phyloP scores from a whole-genome alignment of 2,329 filamentous ascomycete species.

The Pyrenochaeta sp. region DNA sequence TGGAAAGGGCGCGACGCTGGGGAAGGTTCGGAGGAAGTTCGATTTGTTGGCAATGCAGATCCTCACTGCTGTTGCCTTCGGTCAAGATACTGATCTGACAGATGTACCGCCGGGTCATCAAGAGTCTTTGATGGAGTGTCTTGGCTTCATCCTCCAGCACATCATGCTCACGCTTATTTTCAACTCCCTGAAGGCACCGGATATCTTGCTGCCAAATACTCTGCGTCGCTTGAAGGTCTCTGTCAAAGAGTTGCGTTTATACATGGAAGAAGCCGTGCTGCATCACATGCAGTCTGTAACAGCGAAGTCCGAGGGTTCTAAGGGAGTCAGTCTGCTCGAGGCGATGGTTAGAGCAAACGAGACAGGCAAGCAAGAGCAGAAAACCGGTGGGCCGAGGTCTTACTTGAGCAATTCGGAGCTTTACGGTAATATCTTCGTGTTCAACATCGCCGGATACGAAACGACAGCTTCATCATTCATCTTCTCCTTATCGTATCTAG shows the following conservation, averaged over 20 bases:
- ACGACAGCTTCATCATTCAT: constrained; percentile 58
- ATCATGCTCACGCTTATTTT: constrained; percentile 22
- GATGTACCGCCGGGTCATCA: constrained; percentile 16
- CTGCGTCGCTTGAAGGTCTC: constrained; percentile 20
- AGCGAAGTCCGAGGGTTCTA: constrained; percentile 1
- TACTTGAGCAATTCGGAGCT: constrained; percentile 51
- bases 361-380: constrained; percentile 19
- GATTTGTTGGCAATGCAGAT: constrained; percentile 28
- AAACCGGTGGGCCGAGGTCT: constrained; percentile 2
- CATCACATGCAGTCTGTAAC: constrained; percentile 19
- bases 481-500: constrained; percentile 56
- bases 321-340: constrained; percentile 30
- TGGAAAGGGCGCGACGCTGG: constrained; percentile 7
- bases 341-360: constrained; percentile 31
- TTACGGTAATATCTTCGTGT: constrained; percentile 59
- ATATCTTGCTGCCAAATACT: constrained; percentile 17
- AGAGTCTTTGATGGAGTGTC: constrained; percentile 23
- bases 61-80: constrained; percentile 23
- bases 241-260: constrained; percentile 18
- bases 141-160: constrained; percentile 26
- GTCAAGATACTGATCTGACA: constrained; percentile 14
- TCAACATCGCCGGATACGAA: constrained; percentile 62
- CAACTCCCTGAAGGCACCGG: constrained; percentile 21
- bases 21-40: constrained; percentile 5
- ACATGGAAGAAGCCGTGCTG: constrained; percentile 29